Percentiles rank a stretch among this genome's conserved stretches.
Conservation (phyloP, 257 asterid genomes). For the Nicotiana sylvestris region DNA sequence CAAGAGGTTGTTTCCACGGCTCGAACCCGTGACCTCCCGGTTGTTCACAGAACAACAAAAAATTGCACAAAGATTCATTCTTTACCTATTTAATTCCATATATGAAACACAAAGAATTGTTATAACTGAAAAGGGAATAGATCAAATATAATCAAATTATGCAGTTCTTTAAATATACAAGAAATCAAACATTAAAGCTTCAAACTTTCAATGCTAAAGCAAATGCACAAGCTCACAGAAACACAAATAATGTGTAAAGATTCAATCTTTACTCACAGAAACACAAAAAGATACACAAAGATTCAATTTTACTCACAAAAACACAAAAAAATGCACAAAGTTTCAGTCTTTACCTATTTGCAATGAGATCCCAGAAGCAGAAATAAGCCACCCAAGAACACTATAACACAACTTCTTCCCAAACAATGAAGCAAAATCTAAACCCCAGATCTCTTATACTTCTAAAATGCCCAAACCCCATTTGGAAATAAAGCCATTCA, state of each 20-base stretch:
- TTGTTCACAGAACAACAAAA: neutral
- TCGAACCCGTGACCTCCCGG: no score
- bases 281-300: neutral
- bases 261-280: neutral
- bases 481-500: neutral
- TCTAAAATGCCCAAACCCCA: neutral
- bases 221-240: neutral
- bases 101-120: neutral
- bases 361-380: neutral
- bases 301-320: neutral
- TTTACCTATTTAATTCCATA: neutral
- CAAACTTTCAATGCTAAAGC: neutral
- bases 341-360: neutral
- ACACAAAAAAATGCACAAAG: neutral
- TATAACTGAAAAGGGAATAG: neutral
- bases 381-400: neutral
- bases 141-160: neutral
- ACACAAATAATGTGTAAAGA: neutral
- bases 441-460: conserved; percentile 8
- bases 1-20: no score
- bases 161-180: neutral
- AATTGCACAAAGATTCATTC: neutral
- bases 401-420: neutral
- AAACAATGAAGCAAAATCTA: neutral
- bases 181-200: neutral